Base-by-base conservation (phyloP, 768 basidiomycete species). In the Tulasnella sp. region DNA sequence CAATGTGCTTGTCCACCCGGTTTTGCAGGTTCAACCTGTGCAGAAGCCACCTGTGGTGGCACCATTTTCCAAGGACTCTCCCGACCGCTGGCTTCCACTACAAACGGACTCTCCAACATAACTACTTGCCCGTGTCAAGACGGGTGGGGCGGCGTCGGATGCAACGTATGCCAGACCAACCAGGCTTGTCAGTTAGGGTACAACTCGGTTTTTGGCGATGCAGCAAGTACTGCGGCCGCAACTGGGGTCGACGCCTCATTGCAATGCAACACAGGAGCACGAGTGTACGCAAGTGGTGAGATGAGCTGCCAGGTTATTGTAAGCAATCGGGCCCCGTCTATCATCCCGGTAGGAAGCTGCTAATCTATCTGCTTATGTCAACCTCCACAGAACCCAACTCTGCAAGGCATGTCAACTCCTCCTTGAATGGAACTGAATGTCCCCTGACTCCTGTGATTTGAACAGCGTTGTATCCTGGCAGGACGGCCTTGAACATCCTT, bases 241-340 rank as follows among this genome's bases (percentile, higher is more conserved):
- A 37, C 74, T 51, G 55, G 67, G 46, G 37, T 42, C 18, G 75
- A 74, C 61, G 44, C 81, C 75, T 85, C 91, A 3, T 82, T 96
- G 80, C 87, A 89, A 2, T 97, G 95, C 85, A 94, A 90, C 81
- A 88, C 88, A 15, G 81, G 87, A 10, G 88, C 94, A 0, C 86
- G 86, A 71, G 92, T 96, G 11, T 97, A 88, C 81, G 91, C 95
- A 1, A 88, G 92, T 2, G 88, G 93, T 4, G 90, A 95, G 83
- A 90, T 96, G 87, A 93, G 93, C 80, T 98, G 96, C 84, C 85
- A 87, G 76, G 95, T 97, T 16, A 86, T 89, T 77, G 95, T 95
- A 84, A 76, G 91, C 88, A 2, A n/a, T 20, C 13, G 61, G 61
- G 26, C 61, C 13, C 46, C 55, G 20, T 18, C 20, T 18, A 32